A percentile compares a stretch with the other conserved stretches of the same genome.
Evolutionary conservation across 106 monocot genomes (phyloP).

Genomic region (Dendrobium officinale): DNA sequence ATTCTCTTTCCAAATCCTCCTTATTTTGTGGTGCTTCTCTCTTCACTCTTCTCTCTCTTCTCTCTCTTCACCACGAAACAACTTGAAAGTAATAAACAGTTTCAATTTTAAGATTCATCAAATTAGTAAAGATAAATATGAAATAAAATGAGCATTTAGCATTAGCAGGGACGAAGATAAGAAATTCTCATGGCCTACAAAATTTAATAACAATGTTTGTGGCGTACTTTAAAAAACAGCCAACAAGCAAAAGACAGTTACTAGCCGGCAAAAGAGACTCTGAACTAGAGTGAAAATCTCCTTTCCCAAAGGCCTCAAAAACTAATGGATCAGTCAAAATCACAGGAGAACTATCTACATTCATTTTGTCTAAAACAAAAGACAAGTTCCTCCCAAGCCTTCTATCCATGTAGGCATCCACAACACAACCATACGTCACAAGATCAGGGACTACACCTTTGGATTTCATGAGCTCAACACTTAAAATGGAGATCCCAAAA

Average conservation of each 20-base stretch:
- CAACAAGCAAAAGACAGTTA: too few species aligned
- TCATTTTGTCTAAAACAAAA: constrained; percentile 49
- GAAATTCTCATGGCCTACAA: too few species aligned
- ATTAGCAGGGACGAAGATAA: too few species aligned
- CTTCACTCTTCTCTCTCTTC: rapidly evolving
- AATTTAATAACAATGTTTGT: too few species aligned
- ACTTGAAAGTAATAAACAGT: too few species aligned
- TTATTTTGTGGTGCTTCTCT: too few species aligned
- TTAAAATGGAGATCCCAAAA: constrained; percentile 96
- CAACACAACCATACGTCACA: constrained; percentile 84
- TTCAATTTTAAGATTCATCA: too few species aligned
- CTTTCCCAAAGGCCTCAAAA: constrained; percentile 88
- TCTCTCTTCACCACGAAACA: too few species aligned
- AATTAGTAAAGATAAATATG: too few species aligned
- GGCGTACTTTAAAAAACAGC: too few species aligned
- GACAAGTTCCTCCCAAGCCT: constrained; percentile 69
- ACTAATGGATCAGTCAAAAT: constrained; percentile 73
- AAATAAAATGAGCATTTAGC: too few species aligned
- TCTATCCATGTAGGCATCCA: constrained; percentile 75
- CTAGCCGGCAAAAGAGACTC: constrained; percentile 36
- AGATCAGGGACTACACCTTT: constrained; percentile 56
- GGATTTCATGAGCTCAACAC: constrained; percentile 73
- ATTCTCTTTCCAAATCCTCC: too few species aligned
- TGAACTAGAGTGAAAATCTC: constrained; percentile 78
- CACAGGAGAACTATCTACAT: constrained; percentile 23